A percentile compares a stretch with the other conserved stretches of the same genome.
Conservation (phyloP, 139 green algal species). For the Chlamydomonas urium region DNA sequence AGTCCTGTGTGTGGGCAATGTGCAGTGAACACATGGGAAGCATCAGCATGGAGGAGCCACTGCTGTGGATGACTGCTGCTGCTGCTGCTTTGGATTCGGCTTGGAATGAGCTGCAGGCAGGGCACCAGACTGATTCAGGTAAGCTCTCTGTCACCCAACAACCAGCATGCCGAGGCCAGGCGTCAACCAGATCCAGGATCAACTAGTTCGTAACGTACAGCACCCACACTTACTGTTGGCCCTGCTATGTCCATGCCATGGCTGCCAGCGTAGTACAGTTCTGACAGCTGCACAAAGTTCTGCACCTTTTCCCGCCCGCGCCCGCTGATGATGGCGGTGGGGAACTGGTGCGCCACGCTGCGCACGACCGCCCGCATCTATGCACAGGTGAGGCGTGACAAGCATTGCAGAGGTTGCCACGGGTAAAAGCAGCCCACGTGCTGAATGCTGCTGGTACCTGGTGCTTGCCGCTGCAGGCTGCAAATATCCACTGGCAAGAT, state of each 20-base stretch:
- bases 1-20: neutral
- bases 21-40: no score
- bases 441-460: neutral
- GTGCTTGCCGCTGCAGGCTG: no score
- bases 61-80: no score
- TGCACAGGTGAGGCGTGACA: neutral
- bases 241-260: constrained; percentile 96
- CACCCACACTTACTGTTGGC: constrained; percentile 42
- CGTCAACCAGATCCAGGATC: no score
- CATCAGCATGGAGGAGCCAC: no score
- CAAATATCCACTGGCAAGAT: no score
- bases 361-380: constrained; percentile 77
- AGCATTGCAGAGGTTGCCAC: neutral
- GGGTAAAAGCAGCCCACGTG: neutral
- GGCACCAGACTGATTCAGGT: neutral
- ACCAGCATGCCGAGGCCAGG: no score
- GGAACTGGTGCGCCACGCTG: constrained; percentile 75
- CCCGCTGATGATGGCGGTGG: constrained; percentile 92
- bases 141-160: neutral
- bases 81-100: no score
- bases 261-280: constrained; percentile 96
- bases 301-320: constrained; percentile 87
- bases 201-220: no score
- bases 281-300: constrained; percentile 85
- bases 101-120: neutral